phyloP scores from a whole-genome alignment of 169 alveolate genomes.

The Cryptosporidium sp. region DNA sequence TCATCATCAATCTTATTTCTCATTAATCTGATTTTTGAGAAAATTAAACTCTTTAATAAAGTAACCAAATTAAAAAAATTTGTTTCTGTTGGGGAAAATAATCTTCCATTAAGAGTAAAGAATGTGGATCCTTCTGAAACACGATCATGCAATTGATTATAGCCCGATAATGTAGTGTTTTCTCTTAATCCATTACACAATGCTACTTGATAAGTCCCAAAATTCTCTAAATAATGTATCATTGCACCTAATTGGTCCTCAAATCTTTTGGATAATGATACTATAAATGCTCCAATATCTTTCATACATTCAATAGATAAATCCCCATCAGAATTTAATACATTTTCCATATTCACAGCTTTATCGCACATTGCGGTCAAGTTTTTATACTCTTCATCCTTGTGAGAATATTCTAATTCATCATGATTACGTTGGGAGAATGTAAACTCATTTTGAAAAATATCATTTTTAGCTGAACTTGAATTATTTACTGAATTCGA shows the following conservation, averaged over 20 bases:
- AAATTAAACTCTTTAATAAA: slow-evolving; percentile 16
- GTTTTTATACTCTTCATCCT: slow-evolving; percentile 40
- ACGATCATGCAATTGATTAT: slow-evolving; percentile 1
- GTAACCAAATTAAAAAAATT: slow-evolving; percentile 37
- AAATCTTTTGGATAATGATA: slow-evolving; percentile 54
- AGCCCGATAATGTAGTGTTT: neutral
- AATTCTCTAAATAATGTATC: slow-evolving; percentile 40
- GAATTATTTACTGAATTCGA: neutral
- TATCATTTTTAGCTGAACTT: neutral
- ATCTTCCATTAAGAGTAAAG: slow-evolving; percentile 45
- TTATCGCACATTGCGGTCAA: slow-evolving; percentile 26
- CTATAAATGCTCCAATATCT: slow-evolving; percentile 35
- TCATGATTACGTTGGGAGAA: neutral
- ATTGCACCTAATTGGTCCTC: slow-evolving; percentile 47
- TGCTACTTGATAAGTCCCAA: slow-evolving; percentile 59
- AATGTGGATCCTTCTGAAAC: slow-evolving; percentile 51
- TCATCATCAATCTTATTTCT: neutral
- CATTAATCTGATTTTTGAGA: slow-evolving; percentile 14
- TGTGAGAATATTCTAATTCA: slow-evolving; percentile 1
- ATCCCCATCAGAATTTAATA: slow-evolving; percentile 22
- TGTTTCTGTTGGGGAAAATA: slow-evolving; percentile 50
- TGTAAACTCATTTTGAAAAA: neutral
- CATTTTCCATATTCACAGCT: slow-evolving; percentile 71
- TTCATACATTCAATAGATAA: slow-evolving; percentile 43
- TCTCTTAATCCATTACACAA: slow-evolving; percentile 39